Evolutionary conservation across 2,329 filamentous ascomycete genomes (phyloP).

Genomic region (Fusarium lyarnte): DNA sequence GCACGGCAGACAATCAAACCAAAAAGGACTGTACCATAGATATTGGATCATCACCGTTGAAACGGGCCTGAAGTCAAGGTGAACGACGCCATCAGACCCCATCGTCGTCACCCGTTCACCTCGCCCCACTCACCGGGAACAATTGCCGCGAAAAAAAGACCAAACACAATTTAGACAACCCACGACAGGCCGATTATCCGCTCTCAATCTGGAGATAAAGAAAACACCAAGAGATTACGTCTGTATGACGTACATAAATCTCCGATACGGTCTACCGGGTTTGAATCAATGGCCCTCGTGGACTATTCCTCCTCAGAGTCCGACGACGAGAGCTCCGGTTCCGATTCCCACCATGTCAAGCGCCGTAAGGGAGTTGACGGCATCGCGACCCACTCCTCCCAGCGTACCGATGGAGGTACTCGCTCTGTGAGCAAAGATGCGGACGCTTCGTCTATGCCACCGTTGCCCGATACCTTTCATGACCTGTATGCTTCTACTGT

Average conservation of each 20-base stretch:
- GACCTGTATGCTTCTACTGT: constrained; percentile 89
- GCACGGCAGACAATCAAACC: background rate
- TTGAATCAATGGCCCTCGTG: constrained; percentile 66
- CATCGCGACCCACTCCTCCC: constrained; percentile 26
- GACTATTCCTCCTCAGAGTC: constrained; percentile 60
- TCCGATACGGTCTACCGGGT: background rate
- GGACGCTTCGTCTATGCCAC: constrained; percentile 62
- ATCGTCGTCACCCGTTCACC: background rate
- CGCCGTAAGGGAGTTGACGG: constrained; percentile 47
- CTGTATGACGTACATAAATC: constrained; percentile 2
- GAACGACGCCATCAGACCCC: background rate
- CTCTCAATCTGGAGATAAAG: background rate
- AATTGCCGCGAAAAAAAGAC: background rate
- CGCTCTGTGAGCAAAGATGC: constrained; percentile 2
- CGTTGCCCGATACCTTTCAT: constrained; percentile 82
- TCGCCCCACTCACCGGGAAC: background rate
- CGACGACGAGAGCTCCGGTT: constrained; percentile 36
- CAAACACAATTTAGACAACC: background rate
- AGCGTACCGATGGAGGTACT: background rate
- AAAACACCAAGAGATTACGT: background rate
- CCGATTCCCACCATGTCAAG: constrained; percentile 46
- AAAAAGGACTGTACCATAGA: background rate
- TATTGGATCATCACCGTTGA: background rate
- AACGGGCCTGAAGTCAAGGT: background rate
- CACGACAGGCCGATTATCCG: background rate